Conservation (phyloP, 1,139 yeast genomes). For the Pichia sp. region DNA sequence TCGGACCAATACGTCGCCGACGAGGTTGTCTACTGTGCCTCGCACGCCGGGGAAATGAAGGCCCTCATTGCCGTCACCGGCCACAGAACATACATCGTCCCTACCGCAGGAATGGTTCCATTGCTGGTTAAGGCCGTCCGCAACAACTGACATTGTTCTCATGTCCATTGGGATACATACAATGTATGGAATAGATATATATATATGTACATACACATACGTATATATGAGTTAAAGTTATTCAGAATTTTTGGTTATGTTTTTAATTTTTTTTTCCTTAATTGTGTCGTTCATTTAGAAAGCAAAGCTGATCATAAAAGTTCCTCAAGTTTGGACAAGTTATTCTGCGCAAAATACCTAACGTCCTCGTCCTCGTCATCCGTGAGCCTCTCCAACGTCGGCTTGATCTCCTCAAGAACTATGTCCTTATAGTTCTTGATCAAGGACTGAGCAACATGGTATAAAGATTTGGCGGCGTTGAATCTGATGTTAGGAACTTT, state of each 20-base stretch:
- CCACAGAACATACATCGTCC: constrained; percentile 52
- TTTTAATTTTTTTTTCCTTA: neutral
- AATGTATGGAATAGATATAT: too few species aligned
- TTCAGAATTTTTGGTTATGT: too few species aligned
- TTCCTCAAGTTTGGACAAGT: constrained; percentile 29
- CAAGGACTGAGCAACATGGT: constrained; percentile 53
- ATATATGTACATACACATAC: too few species aligned
- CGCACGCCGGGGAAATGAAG: constrained; percentile 61
- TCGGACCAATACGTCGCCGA: constrained; percentile 33
- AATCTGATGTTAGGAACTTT: constrained; percentile 92
- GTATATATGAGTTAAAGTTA: too few species aligned
- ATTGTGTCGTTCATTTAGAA: neutral
- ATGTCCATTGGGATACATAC: too few species aligned
- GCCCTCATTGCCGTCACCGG: constrained; percentile 48
- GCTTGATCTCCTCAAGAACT: constrained; percentile 53
- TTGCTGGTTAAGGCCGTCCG: constrained; percentile 43
- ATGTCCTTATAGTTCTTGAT: constrained; percentile 36
- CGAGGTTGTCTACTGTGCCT: constrained; percentile 45
- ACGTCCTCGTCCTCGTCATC: constrained; percentile 84
- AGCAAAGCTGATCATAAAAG: constrained; percentile 4
- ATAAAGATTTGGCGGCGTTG: constrained; percentile 85
- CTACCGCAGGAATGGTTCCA: constrained; percentile 68
- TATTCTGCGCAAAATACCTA: constrained; percentile 72
- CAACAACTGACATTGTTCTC: neutral
- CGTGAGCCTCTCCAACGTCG: constrained; percentile 59